phyloP scores from a whole-genome alignment of 2,329 filamentous ascomycete species.

The Orbilia oligospora region DNA sequence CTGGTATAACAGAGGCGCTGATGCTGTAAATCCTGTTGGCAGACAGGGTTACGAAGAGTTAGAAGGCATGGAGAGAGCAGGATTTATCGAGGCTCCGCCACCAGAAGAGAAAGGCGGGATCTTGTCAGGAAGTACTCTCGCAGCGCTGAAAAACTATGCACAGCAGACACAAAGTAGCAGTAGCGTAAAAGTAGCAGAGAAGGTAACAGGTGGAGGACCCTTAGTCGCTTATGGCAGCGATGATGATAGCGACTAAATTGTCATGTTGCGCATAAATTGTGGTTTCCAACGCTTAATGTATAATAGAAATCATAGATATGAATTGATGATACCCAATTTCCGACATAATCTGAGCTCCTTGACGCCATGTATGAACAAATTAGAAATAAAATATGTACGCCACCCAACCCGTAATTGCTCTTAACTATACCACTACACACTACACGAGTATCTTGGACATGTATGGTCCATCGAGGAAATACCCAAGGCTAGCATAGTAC shows the following conservation, averaged over 20 bases:
- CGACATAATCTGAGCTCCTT: conserved; percentile 22
- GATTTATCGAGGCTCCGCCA: conserved; percentile 66
- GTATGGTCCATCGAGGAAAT: conserved; percentile 92
- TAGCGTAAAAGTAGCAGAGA: conserved; percentile 69
- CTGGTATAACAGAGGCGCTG: conserved; percentile 86
- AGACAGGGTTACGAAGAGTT: conserved; percentile 71
- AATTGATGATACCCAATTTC: conserved; percentile 59
- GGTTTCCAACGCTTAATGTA: conserved; percentile 58
- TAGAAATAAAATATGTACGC: conserved; percentile 6
- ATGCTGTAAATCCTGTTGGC: conserved; percentile 76
- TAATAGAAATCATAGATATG: conserved; percentile 58
- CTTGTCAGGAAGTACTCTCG: conserved; percentile 84
- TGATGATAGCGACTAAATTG: conserved; percentile 72
- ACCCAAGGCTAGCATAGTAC: conserved; percentile 94
- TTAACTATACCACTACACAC: not conserved
- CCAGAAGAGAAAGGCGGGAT: conserved; percentile 74
- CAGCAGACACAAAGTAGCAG: conserved; percentile 66
- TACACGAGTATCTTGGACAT: conserved; percentile 72
- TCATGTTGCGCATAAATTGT: conserved; percentile 25
- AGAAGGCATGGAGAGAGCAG: conserved; percentile 66
- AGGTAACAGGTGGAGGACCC: conserved; percentile 75
- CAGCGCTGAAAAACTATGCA: conserved; percentile 77
- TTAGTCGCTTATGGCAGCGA: conserved; percentile 92
- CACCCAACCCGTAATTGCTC: not conserved
- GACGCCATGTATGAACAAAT: conserved; percentile 23